phyloP scores from a whole-genome alignment of 192 early-diverging fungal genomes.

The Borealophlyctis nickersoniae region DNA sequence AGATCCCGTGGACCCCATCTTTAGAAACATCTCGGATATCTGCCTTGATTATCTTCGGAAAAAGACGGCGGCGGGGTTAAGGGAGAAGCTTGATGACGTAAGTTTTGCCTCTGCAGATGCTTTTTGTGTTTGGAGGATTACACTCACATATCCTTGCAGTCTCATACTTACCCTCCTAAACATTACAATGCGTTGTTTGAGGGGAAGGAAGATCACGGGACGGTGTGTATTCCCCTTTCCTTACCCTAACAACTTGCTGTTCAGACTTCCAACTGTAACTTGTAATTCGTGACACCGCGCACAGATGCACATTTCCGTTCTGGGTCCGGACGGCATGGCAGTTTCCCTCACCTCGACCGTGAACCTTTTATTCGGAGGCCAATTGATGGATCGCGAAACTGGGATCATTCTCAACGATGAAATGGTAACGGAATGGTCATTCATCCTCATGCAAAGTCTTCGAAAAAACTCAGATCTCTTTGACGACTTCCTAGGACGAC shows the following conservation, averaged over 20 bases:
- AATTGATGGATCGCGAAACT: slow-evolving; percentile 78
- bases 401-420: slow-evolving; percentile 93
- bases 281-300: slow-evolving; percentile 6
- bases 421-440: slow-evolving; percentile 51
- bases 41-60: slow-evolving; percentile 67
- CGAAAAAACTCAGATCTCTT: background rate
- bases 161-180: slow-evolving; percentile 59
- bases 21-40: slow-evolving; percentile 52
- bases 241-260: background rate
- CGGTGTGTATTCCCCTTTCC: slow-evolving; percentile 26
- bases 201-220: slow-evolving; percentile 77
- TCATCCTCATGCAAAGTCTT: background rate
- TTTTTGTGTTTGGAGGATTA: too few species aligned
- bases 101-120: too few species aligned
- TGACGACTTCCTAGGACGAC: slow-evolving; percentile 56
- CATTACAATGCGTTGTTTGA: slow-evolving; percentile 84
- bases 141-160: too few species aligned
- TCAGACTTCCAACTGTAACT: background rate
- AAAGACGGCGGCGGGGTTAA: slow-evolving; percentile 58
- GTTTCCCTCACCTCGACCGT: slow-evolving; percentile 85
- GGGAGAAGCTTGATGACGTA: slow-evolving; percentile 71
- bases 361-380: slow-evolving; percentile 87
- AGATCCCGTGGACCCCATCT: slow-evolving; percentile 64
- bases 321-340: slow-evolving; percentile 70
- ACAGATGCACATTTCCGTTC: slow-evolving; percentile 77